phyloP scores from a whole-genome alignment of 1,139 yeast species.

The Petasospora fabianii region DNA sequence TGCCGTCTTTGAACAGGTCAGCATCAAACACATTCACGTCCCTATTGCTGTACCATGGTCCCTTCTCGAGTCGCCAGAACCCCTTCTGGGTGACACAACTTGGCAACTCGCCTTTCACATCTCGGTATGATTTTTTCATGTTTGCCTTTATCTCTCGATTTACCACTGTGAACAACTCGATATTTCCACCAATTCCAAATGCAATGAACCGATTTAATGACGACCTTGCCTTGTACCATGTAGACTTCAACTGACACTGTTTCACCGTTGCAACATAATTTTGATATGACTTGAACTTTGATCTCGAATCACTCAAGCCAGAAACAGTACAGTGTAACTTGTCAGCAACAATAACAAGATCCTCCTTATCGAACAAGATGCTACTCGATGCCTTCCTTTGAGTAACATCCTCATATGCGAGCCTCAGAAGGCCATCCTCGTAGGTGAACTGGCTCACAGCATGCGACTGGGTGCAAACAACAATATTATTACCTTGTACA shows the following conservation, averaged over 20 bases:
- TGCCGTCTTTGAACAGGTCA: constrained; percentile 7
- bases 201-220: constrained; percentile 32
- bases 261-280: constrained; percentile 44
- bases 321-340: constrained; percentile 39
- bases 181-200: constrained; percentile 50
- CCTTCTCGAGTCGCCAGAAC: constrained; percentile 20
- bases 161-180: constrained; percentile 31
- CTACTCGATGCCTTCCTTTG: constrained; percentile 38
- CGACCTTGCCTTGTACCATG: constrained; percentile 33
- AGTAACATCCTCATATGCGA: not conserved
- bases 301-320: constrained; percentile 19
- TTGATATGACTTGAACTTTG: constrained; percentile 27
- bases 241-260: constrained; percentile 31
- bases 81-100: constrained; percentile 20
- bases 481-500: constrained; percentile 29
- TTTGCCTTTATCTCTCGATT: constrained; percentile 5
- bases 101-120: not conserved
- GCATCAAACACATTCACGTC: constrained; percentile 18
- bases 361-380: constrained; percentile 27
- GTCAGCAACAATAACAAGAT: constrained; percentile 37
- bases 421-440: not conserved
- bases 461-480: constrained; percentile 39
- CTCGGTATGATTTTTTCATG: constrained; percentile 17
- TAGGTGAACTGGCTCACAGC: constrained; percentile 32
- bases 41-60: constrained; percentile 15